These are phyloP conservation scores for Dendrobium huoshanense DNA, from an alignment of 106 monocot species.

Conservation along the genomic window DNA sequence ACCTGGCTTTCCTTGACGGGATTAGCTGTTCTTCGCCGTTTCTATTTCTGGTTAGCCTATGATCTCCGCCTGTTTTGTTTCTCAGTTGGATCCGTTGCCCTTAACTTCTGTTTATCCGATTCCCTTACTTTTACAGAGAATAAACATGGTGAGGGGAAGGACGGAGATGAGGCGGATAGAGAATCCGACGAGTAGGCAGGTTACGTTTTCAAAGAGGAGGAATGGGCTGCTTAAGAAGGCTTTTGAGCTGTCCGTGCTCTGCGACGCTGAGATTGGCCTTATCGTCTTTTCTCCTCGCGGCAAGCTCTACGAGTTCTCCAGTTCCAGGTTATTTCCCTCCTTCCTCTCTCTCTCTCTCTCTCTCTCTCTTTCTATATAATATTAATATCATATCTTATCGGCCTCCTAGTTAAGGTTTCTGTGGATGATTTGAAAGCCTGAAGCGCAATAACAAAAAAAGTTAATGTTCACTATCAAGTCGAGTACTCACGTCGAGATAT, in stretches of 20 bases:
- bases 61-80: background rate
- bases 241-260: slow-evolving; percentile 10
- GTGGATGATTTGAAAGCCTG: background rate
- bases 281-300: slow-evolving; percentile 10
- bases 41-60: background rate
- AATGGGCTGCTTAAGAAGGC: slow-evolving; percentile 5
- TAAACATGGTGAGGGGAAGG: slow-evolving; percentile 4
- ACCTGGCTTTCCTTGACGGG: background rate
- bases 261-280: slow-evolving; percentile 4
- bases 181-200: slow-evolving; percentile 7
- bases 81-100: background rate
- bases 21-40: background rate
- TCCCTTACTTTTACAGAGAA: background rate
- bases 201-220: slow-evolving; percentile 1
- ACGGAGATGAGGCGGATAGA: slow-evolving; percentile 14
- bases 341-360: background rate
- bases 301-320: slow-evolving; percentile 7
- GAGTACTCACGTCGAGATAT: background rate
- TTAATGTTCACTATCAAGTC: background rate
- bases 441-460: background rate
- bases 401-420: background rate
- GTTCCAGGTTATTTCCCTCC: background rate
- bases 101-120: background rate
- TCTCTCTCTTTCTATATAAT: background rate
- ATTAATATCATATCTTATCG: background rate